Percentiles rank a stretch among this genome's conserved stretches.
Evolutionary conservation across 2,329 filamentous ascomycete species (phyloP).

Genomic region (Berkeleyomyces basicola): DNA sequence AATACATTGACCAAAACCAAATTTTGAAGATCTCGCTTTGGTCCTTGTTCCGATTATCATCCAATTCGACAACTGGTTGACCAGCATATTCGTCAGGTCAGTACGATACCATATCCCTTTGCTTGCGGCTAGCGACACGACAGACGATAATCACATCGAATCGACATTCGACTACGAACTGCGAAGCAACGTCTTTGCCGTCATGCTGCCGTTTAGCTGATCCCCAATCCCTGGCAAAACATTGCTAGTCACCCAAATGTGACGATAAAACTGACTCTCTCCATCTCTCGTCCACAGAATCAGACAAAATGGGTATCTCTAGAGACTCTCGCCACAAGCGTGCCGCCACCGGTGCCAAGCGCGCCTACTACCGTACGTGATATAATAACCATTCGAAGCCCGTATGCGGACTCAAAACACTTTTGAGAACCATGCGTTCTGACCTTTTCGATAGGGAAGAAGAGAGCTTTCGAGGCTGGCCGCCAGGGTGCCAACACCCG

Average conservation of each 20-base stretch:
- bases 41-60: conserved; percentile 18
- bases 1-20: conserved; percentile 6
- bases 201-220: background rate
- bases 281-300: conserved; percentile 31
- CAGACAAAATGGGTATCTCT: conserved; percentile 97
- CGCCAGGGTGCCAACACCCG: conserved; percentile 98
- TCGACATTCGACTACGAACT: background rate
- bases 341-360: conserved; percentile 97
- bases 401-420: conserved; percentile 33
- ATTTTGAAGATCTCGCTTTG: conserved; percentile 2
- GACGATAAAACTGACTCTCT: conserved; percentile 14
- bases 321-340: conserved; percentile 99
- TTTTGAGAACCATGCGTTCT: conserved; percentile 47
- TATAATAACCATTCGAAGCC: conserved; percentile 42
- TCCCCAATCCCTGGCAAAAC: background rate
- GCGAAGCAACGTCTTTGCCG: background rate
- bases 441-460: conserved; percentile 70
- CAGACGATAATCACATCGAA: background rate
- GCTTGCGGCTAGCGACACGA: background rate
- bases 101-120: conserved; percentile 16
- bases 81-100: conserved; percentile 32
- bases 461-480: conserved; percentile 98
- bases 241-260: background rate
- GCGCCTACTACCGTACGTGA: conserved; percentile 71
- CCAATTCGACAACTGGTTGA: conserved; percentile 33